Evolutionary conservation across 192 early-diverging fungal species (phyloP).

Genomic region (Podochytrium sp.): DNA sequence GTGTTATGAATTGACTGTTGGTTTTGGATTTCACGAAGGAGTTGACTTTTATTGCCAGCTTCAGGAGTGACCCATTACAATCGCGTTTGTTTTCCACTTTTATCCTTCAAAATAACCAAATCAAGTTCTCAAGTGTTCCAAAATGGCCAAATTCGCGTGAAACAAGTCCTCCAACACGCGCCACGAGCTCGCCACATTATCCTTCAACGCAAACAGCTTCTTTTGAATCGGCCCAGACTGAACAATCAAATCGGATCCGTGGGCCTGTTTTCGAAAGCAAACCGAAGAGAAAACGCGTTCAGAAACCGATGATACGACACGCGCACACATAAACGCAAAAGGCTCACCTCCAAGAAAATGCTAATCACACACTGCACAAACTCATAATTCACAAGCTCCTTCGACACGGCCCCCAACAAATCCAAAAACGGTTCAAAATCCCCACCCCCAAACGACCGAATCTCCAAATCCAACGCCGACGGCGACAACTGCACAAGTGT

Average conservation of each 20-base stretch:
- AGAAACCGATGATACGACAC: background rate
- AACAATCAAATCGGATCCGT: constrained; percentile 75
- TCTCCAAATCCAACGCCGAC: constrained; percentile 82
- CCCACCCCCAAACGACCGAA: constrained; percentile 76
- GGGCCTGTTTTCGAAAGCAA: constrained; percentile 47
- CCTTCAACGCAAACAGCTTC: constrained; percentile 44
- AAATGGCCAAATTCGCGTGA: constrained; percentile 39
- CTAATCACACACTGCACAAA: constrained; percentile 78
- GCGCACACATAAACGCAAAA: background rate
- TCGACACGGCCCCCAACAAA: constrained; percentile 63
- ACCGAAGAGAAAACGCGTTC: background rate
- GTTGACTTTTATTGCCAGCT: too few relatives aligned
- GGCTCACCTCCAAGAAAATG: constrained; percentile 66
- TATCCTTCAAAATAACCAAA: too few relatives aligned
- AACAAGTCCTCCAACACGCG: constrained; percentile 61
- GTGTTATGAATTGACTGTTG: too few relatives aligned
- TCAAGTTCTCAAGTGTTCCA: constrained; percentile 16
- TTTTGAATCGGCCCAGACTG: constrained; percentile 35
- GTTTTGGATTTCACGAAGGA: too few relatives aligned
- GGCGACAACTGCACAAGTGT: constrained; percentile 64
- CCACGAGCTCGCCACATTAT: constrained; percentile 57
- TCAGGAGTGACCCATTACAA: too few relatives aligned
- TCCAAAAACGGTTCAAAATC: constrained; percentile 70
- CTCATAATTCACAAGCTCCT: constrained; percentile 82
- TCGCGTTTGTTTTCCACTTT: too few relatives aligned